Conservation (phyloP, 441 rosid genomes). For the Metrosideros polymorpha region DNA sequence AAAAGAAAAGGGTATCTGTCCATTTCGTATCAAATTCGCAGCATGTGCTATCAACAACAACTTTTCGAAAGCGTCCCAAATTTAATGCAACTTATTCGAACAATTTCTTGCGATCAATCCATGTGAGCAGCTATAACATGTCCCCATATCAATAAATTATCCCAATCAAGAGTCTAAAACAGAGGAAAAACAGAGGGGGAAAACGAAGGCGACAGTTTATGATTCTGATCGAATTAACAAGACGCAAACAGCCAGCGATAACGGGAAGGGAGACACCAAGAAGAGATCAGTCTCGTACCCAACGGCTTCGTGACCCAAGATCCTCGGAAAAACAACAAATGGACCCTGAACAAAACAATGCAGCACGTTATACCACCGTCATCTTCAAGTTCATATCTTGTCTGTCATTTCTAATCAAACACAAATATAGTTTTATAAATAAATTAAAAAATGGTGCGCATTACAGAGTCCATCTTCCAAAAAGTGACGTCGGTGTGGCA, state of each 20-base stretch:
- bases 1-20: background rate
- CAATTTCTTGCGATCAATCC: background rate
- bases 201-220: background rate
- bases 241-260: background rate
- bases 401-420: background rate
- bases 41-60: background rate
- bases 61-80: background rate
- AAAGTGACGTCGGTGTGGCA: slow-evolving; percentile 48
- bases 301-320: slow-evolving; percentile 64
- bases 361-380: background rate
- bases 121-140: background rate
- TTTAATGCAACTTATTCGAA: background rate
- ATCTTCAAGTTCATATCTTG: background rate
- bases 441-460: background rate
- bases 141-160: background rate
- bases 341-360: slow-evolving; percentile 25
- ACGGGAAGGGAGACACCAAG: background rate
- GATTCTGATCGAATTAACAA: background rate
- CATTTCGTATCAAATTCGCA: background rate
- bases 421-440: background rate
- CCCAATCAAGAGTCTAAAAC: background rate
- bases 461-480: slow-evolving; percentile 38
- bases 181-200: background rate
- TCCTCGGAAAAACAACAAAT: slow-evolving; percentile 30
- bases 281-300: slow-evolving; percentile 27